phyloP scores from a whole-genome alignment of 179 eudicot genomes.

The Beta macrorhiza region DNA sequence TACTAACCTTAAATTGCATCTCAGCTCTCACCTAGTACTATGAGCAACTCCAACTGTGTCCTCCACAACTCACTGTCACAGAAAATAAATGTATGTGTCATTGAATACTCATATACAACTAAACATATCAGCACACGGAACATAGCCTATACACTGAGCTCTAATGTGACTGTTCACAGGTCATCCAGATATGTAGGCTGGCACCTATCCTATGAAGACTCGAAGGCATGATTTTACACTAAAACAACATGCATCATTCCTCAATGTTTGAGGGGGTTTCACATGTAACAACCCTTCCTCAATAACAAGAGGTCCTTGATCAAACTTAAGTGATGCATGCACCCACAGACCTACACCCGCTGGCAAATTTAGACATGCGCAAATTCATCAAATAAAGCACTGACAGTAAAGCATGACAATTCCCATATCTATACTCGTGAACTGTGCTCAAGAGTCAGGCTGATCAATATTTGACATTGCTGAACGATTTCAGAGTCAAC shows the following conservation, averaged over 20 bases:
- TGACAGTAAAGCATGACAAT: not conserved
- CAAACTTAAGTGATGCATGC: not conserved
- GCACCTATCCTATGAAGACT: not conserved
- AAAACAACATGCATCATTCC: not conserved
- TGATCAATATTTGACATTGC: not conserved
- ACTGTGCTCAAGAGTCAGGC: not conserved
- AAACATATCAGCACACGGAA: constrained; percentile 8
- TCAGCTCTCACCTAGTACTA: constrained; percentile 21
- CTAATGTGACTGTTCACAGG: not conserved
- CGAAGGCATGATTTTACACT: not conserved
- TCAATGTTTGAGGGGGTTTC: not conserved
- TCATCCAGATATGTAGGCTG: not conserved
- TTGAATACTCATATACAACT: constrained; percentile 6
- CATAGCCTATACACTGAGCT: constrained; percentile 2
- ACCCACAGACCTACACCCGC: not conserved
- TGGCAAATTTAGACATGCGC: not conserved
- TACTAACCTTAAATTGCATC: constrained; percentile 26
- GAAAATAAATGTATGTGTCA: constrained; percentile 6
- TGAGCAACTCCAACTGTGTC: constrained; percentile 26
- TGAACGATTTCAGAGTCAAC: not conserved
- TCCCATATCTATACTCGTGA: not conserved
- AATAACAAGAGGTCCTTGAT: not conserved
- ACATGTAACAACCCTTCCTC: not conserved
- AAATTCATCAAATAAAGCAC: not conserved
- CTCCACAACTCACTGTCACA: constrained; percentile 27